phyloP scores from a whole-genome alignment of 352 stramenopile genomes.

The Phytophthora tubulina region DNA sequence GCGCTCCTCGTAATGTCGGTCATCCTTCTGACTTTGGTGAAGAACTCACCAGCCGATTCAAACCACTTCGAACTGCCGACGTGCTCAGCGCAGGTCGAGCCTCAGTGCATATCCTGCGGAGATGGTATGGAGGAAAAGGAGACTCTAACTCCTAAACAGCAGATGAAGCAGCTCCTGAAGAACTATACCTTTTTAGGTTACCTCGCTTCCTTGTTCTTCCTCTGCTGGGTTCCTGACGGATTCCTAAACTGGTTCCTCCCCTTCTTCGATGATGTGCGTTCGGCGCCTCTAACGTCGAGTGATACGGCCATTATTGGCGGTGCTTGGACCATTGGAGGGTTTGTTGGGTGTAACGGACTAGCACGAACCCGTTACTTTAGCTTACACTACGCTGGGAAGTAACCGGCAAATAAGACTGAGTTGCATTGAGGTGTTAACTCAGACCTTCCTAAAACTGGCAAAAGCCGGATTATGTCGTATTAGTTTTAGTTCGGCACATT shows the following conservation, averaged over 20 bases:
- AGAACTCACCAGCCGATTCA: slow-evolving; percentile 64
- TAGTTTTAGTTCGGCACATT: no score
- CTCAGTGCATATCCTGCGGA: slow-evolving; percentile 16
- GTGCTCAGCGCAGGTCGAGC: slow-evolving; percentile 26
- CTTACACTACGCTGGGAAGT: no score
- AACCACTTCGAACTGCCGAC: slow-evolving; percentile 42
- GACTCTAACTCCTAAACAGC: slow-evolving; percentile 25
- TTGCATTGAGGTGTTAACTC: no score
- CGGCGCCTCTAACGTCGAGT: slow-evolving; percentile 48
- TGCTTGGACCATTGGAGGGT: slow-evolving; percentile 76
- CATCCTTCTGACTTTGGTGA: slow-evolving; percentile 63
- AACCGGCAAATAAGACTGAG: no score
- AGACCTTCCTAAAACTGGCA: no score
- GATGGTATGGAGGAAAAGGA: slow-evolving; percentile 6
- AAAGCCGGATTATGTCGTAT: no score
- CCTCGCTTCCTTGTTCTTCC: slow-evolving; percentile 72
- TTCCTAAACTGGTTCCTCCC: slow-evolving; percentile 86
- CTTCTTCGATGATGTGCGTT: slow-evolving; percentile 77
- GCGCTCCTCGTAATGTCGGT: slow-evolving; percentile 66
- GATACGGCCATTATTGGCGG: slow-evolving; percentile 74
- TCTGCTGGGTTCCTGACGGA: slow-evolving; percentile 74
- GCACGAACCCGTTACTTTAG: no score
- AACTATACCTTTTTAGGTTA: slow-evolving; percentile 81
- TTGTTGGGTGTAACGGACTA: no score
- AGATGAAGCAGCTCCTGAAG: slow-evolving; percentile 62